These are phyloP conservation scores for Rhizophagus sp. DNA, from an alignment of 192 early-diverging fungal genomes.

Conservation along the genomic window DNA sequence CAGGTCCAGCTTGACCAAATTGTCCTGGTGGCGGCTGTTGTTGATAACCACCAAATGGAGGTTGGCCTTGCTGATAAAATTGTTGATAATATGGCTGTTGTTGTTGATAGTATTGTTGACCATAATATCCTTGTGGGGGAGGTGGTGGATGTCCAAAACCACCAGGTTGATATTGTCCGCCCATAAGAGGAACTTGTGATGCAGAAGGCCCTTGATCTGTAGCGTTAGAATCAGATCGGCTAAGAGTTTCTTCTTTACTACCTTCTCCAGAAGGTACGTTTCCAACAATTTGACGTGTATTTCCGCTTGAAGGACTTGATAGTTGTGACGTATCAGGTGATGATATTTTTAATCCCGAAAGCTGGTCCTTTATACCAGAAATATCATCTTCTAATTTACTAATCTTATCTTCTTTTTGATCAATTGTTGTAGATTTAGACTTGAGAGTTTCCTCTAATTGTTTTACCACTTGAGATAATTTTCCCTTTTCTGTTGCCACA, in stretches of 20 bases:
- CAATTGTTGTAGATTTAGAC: constrained; percentile 28
- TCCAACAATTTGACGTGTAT: neutral
- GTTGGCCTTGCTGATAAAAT: neutral
- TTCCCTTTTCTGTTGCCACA: constrained; percentile 31
- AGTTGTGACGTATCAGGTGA: neutral
- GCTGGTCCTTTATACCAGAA: constrained; percentile 28
- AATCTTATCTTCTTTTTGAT: constrained; percentile 32
- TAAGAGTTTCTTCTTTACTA: neutral
- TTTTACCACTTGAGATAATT: constrained; percentile 28
- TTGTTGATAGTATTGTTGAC: constrained; percentile 8
- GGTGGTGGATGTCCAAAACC: neutral
- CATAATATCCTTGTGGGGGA: constrained; percentile 5
- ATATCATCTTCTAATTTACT: constrained; percentile 28
- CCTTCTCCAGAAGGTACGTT: neutral
- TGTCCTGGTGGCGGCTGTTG: neutral
- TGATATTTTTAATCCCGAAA: constrained; percentile 15
- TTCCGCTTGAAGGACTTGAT: neutral
- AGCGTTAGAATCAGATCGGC: neutral
- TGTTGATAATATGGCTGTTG: constrained; percentile 6
- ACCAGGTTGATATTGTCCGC: neutral
- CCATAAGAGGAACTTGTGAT: neutral
- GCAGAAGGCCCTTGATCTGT: neutral
- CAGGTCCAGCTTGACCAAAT: neutral
- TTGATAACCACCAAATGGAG: neutral
- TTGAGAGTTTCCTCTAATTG: constrained; percentile 29